Conservation (phyloP, 257 asterid species). For the Lavandula angustifolia region DNA sequence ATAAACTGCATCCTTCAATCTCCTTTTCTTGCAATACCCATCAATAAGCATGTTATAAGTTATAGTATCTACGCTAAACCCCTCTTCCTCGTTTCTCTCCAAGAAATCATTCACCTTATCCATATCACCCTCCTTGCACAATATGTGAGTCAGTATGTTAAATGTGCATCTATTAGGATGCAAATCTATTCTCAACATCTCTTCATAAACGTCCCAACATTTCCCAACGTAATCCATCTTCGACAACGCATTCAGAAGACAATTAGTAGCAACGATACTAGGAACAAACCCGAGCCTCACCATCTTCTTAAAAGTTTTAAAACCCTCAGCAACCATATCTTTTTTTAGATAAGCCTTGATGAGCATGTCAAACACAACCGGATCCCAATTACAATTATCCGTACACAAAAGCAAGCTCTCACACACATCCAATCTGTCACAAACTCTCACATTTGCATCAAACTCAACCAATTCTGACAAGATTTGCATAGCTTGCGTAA, state of each 20-base stretch:
- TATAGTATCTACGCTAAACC: slow-evolving; percentile 69
- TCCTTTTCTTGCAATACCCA: slow-evolving; percentile 69
- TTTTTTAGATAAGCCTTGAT: slow-evolving; percentile 70
- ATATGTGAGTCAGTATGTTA: slow-evolving; percentile 62
- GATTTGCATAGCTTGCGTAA: slow-evolving; percentile 59
- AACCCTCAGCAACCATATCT: slow-evolving; percentile 61
- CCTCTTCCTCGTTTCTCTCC: slow-evolving; percentile 85
- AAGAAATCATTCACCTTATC: slow-evolving; percentile 63
- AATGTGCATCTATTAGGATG: slow-evolving; percentile 73
- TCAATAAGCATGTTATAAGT: slow-evolving; percentile 76
- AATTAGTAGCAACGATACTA: slow-evolving; percentile 55
- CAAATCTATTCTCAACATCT: slow-evolving; percentile 57
- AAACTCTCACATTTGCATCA: slow-evolving; percentile 32
- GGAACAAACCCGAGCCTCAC: slow-evolving; percentile 65
- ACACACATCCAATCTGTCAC: slow-evolving; percentile 47
- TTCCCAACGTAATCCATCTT: slow-evolving; percentile 48
- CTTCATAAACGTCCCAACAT: slow-evolving; percentile 76
- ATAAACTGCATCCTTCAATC: slow-evolving; percentile 72
- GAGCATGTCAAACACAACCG: slow-evolving; percentile 86
- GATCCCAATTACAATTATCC: slow-evolving; percentile 74
- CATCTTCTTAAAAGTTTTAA: slow-evolving; percentile 47
- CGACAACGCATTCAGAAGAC: slow-evolving; percentile 61
- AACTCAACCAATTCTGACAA: slow-evolving; percentile 56
- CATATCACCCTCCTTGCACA: slow-evolving; percentile 69
- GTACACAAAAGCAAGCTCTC: slow-evolving; percentile 50